Evolutionary conservation across 164 flowering plant species (phyloP).

Genomic region (Kingdonia uniflora): DNA sequence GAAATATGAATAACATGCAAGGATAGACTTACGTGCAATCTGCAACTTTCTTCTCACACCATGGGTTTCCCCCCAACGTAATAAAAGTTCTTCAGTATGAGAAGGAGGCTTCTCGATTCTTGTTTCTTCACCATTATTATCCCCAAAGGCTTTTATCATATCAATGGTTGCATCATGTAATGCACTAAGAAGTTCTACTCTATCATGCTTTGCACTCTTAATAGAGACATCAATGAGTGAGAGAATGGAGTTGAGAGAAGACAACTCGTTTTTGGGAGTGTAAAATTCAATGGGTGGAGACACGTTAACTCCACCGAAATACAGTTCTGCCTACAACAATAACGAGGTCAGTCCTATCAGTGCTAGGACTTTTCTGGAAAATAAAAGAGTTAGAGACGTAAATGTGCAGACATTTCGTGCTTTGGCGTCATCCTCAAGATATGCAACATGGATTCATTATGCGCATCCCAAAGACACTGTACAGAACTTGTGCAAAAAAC

Average conservation of each 20-base stretch:
- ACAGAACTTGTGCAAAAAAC: no score
- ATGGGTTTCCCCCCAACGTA: conserved; percentile 54
- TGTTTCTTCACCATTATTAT: conserved; percentile 22
- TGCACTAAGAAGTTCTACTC: conserved; percentile 19
- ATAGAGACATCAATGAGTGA: conserved; percentile 25
- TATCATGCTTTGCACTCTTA: conserved; percentile 8
- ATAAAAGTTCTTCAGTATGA: conserved; percentile 35
- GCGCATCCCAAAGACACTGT: no score
- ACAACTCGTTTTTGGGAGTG: conserved; percentile 71
- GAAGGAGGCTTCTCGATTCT: conserved; percentile 19
- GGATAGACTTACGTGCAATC: conserved; percentile 48
- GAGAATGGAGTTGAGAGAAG: conserved; percentile 56
- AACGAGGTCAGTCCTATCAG: not conserved
- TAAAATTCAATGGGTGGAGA: conserved; percentile 21
- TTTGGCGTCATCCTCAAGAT: no score
- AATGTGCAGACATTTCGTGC: not conserved
- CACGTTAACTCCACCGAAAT: conserved; percentile 44
- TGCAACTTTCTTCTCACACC: conserved; percentile 53
- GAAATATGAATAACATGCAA: not conserved
- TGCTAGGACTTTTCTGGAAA: not conserved
- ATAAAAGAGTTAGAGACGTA: not conserved
- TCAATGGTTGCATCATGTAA: conserved; percentile 27
- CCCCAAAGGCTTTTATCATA: conserved; percentile 34
- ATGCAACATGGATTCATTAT: no score
- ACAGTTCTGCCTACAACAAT: conserved; percentile 63